Percentiles rank a stretch among this genome's conserved stretches.
Conservation (phyloP, 805 yeast genomes). For the Kluyveromyces dobzhanskii region DNA sequence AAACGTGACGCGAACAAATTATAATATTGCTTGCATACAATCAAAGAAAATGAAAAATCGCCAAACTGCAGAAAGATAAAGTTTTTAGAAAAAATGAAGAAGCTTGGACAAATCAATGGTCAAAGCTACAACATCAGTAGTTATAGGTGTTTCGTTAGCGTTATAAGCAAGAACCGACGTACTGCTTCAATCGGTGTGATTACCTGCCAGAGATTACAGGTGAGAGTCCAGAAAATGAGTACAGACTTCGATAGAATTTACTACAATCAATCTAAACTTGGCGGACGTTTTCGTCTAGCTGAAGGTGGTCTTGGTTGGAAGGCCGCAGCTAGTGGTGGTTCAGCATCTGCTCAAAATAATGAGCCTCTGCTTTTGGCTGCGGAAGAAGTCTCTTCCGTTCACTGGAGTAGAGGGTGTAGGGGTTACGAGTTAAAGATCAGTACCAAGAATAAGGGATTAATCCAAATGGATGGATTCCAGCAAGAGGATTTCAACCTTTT, state of each 20-base stretch:
- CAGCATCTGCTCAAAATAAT: conserved; percentile 40
- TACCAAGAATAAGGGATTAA: conserved; percentile 81
- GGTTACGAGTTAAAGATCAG: conserved; percentile 86
- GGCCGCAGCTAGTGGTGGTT: conserved; percentile 36
- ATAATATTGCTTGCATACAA: too few relatives aligned
- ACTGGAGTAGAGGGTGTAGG: conserved; percentile 90
- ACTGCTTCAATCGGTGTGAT: too few relatives aligned
- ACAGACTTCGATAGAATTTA: conserved; percentile 87
- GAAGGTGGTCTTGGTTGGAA: conserved; percentile 99
- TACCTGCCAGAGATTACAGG: too few relatives aligned
- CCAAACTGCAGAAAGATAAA: too few relatives aligned
- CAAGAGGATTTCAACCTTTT: conserved; percentile 70
- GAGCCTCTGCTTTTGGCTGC: conserved; percentile 86
- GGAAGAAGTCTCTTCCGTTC: conserved; percentile 68
- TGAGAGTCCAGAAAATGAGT: conserved; percentile 25
- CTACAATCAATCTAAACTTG: conserved; percentile 71
- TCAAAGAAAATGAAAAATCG: not conserved
- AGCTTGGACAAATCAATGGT: too few relatives aligned
- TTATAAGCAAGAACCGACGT: too few relatives aligned
- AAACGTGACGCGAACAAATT: too few relatives aligned
- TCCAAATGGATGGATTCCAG: conserved; percentile 87
- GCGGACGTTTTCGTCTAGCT: conserved; percentile 90
- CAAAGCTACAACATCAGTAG: too few relatives aligned
- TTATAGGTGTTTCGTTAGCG: too few relatives aligned
- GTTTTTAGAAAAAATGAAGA: too few relatives aligned